A percentile compares a stretch with the other conserved stretches of the same genome.
These are phyloP conservation scores for Fistulinella cinereoalba DNA, from an alignment of 1,284 basidiomycete genomes.

Conservation along the genomic window DNA sequence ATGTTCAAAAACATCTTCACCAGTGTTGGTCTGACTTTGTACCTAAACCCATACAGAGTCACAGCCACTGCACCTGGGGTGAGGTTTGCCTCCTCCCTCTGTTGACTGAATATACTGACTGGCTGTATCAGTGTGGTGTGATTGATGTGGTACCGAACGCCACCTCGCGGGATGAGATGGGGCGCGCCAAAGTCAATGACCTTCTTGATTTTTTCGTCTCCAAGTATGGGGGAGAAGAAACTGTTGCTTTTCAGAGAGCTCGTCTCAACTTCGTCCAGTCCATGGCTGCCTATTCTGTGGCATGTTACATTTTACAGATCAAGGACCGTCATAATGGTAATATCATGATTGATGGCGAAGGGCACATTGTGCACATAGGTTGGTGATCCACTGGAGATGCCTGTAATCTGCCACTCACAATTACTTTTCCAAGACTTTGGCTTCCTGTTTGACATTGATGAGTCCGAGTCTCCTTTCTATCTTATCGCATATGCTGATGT, in stretches of 20 bases:
- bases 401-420: slow-evolving; percentile 5
- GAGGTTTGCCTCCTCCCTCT: slow-evolving; percentile 34
- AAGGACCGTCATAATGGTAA: slow-evolving; percentile 99
- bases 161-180: slow-evolving; percentile 99
- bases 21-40: slow-evolving; percentile 84
- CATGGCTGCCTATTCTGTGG: slow-evolving; percentile 99
- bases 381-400: slow-evolving; percentile 34
- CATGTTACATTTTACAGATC: slow-evolving; percentile 96
- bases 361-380: slow-evolving; percentile 95
- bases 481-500: slow-evolving; percentile 24
- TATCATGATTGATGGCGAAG: slow-evolving; percentile 98
- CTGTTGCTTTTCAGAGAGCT: slow-evolving; percentile 88
- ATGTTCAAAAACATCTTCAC: slow-evolving; percentile 99
- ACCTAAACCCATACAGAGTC: slow-evolving; percentile 95
- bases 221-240: slow-evolving; percentile 90
- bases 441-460: slow-evolving; percentile 97
- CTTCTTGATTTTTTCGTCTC: slow-evolving; percentile 93
- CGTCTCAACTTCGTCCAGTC: slow-evolving; percentile 97
- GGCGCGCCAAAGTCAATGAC: slow-evolving; percentile 96
- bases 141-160: slow-evolving; percentile 99
- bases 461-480: slow-evolving; percentile 44
- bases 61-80: slow-evolving; percentile 96
- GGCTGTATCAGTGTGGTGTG: slow-evolving; percentile 76
- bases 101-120: slow-evolving; percentile 1
- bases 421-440: slow-evolving; percentile 77